Evolutionary conservation across 23 red algal species (phyloP), one percentile per base, ranked within the genome.

Genomic region (Gracilaria caudata): DNA sequence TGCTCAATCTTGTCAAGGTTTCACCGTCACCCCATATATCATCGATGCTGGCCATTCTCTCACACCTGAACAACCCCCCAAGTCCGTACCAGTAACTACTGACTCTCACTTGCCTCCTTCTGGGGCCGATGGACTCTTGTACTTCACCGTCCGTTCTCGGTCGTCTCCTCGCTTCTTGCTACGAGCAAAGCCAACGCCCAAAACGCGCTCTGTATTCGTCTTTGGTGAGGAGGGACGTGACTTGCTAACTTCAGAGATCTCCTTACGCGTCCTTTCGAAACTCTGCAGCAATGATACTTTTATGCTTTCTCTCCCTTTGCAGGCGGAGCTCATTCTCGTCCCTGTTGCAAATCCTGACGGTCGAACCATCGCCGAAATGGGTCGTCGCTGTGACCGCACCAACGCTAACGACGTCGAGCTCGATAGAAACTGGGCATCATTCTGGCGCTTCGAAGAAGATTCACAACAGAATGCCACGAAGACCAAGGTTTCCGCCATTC

Each of bases 201-300:
- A 1, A 4, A 60, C 72, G 2, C 32, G 72, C 39, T 37, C 72
- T 6, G 56, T 89, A 53, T 89, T 89, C 75, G 85, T 89, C 10
- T 94, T 94, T 68, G 93, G 93, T 23, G 86, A 90, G 57, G 76
- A 87, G 26, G 93, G 93, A 3, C 79, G 93, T 20, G 93, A 95
- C 45, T 65, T 95, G 29, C 75, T 95, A 73, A 83, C 93, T 40
- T 73, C 86, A 12, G 76, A 95, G 46, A 78, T 95, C 41, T 86
- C 77, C 4, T 38, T 91, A 30, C 78, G 84, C 38, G 45, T 95
- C 16, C 56, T 90, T 3, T 43, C 76, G 32, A 32, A 39, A 23
- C 26, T 89, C 0, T 94, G 92, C 47, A 32, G 40, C 3, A 80
- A 85, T 86, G 32, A 40, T 19, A 56, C 47, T 35, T 70, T 21